Conservation (phyloP, 2,329 filamentous ascomycete genomes). For the Ophiostoma angusticollis region DNA sequence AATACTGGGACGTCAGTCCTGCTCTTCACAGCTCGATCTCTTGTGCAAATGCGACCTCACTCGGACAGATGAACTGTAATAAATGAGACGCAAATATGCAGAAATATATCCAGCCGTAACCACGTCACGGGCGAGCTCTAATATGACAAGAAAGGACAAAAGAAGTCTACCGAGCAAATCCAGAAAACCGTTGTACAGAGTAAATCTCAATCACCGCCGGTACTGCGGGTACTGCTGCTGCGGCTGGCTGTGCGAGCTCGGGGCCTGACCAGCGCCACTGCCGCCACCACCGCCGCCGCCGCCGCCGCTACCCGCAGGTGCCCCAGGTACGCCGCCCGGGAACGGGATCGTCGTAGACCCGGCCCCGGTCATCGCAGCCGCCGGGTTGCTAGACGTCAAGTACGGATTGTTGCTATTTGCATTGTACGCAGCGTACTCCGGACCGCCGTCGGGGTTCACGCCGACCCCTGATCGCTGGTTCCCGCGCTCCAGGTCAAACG, state of each 20-base stretch:
- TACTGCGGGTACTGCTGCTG: not conserved
- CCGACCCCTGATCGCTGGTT: not conserved
- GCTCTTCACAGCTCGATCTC: no score
- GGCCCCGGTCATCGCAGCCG: not conserved
- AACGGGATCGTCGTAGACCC: not conserved
- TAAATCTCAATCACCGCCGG: not conserved
- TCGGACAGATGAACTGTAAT: no score
- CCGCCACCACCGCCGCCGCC: no score
- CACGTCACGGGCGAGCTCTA: no score
- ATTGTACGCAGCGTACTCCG: slow-evolving; percentile 2
- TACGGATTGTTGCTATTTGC: slow-evolving; percentile 8
- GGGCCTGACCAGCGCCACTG: not conserved
- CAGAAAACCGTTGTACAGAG: not conserved
- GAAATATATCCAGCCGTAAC: slow-evolving; percentile 1
- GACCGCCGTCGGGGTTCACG: not conserved
- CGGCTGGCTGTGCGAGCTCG: not conserved
- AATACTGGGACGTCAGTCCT: no score
- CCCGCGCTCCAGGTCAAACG: slow-evolving; percentile 30
- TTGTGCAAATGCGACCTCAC: no score
- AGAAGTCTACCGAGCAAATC: no score
- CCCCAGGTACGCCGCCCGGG: no score
- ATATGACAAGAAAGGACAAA: slow-evolving; percentile 1
- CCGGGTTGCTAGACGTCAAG: not conserved
- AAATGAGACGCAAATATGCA: not conserved
- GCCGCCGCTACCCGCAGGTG: no score